Percentiles rank a stretch among this genome's conserved stretches.
Evolutionary conservation across 1,139 yeast species (phyloP).

Genomic region (Taphrina pruni): DNA sequence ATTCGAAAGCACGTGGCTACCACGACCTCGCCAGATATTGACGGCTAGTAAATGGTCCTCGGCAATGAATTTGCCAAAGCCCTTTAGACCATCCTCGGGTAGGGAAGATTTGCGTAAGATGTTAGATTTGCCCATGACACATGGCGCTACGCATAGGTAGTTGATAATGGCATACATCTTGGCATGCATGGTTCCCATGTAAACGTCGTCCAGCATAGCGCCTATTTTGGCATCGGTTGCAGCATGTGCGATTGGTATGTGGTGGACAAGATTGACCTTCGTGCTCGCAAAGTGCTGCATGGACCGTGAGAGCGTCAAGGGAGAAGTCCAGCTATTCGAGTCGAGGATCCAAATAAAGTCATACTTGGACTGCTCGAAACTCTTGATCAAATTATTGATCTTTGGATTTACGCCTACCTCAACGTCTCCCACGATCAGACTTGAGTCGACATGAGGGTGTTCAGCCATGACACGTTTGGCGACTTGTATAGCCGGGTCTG

Average conservation of each 20-base stretch:
- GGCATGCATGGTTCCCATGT: conserved; percentile 79
- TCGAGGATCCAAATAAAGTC: conserved; percentile 89
- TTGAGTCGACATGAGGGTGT: conserved; percentile 66
- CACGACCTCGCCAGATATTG: conserved; percentile 72
- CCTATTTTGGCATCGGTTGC: conserved; percentile 55
- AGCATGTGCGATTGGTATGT: conserved; percentile 62
- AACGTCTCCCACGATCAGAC: conserved; percentile 60
- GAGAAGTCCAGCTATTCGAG: conserved; percentile 80
- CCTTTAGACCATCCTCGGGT: conserved; percentile 62
- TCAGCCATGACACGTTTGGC: conserved; percentile 59
- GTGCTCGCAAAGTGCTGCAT: conserved; percentile 60
- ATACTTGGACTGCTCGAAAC: conserved; percentile 68
- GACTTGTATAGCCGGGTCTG: conserved; percentile 70
- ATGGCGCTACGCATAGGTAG: conserved; percentile 78
- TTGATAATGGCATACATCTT: conserved; percentile 83
- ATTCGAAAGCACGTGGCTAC: conserved; percentile 77
- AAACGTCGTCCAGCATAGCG: conserved; percentile 83
- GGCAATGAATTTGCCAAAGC: conserved; percentile 82
- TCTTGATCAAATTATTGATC: conserved; percentile 81
- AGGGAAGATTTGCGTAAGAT: conserved; percentile 72
- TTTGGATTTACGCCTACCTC: conserved; percentile 86
- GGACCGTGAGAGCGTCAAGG: conserved; percentile 70
- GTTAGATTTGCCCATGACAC: conserved; percentile 93
- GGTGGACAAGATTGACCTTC: conserved; percentile 74
- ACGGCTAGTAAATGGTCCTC: conserved; percentile 94